Evolutionary conservation across 169 alveolate genomes (phyloP), one percentile per base, ranked within the genome.

Genomic region (Cryptosporidium ubiquitum): DNA sequence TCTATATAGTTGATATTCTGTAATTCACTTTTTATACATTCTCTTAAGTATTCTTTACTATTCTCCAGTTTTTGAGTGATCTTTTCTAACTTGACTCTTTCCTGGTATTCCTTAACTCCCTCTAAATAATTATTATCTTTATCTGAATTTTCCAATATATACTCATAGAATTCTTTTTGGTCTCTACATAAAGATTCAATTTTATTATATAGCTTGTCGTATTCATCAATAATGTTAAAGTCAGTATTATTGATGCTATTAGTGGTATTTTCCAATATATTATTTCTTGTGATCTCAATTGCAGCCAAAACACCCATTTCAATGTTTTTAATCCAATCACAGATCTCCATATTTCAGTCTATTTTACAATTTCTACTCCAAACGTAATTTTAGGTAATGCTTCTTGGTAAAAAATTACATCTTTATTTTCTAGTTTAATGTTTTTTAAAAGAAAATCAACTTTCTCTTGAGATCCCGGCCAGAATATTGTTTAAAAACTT

Each of bases 1-100:
- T 71, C 85, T 49, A 71, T 71, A 52, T 71, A 71, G 33, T 52
- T 51, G 52, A 33, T 31, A 51, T 71, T 52, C 69, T 47, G 29
- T 16, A 31, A 31, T 52, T 52, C 85, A 35, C 47, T 47, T 20
- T 47, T 44, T 71, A 71, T 71, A 35, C 85, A 71, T 29, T 52
- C 69, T n/a, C 49, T 55, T 52, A 71, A 44, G 69, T 49, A 71
- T 52, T 71, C 85, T 33, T 29, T 47, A 29, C 39, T 44, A 52
- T 71, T 71, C n/a, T 44, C 66, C 3, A 71, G 66, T 51, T 52
- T 71, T 52, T 71, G 85, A 26, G 64, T 51, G 1, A 71, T 12
- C 33, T 35, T 71, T 52, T 71, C 85, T 7, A 71, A 20, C 35
- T 31, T 23, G 33, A 71, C 29, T 18, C 5, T 37, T 12, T 37